These are phyloP conservation scores for Microstegium vimineum DNA, from an alignment of 176 grass and related monocot species.

Conservation along the genomic window DNA sequence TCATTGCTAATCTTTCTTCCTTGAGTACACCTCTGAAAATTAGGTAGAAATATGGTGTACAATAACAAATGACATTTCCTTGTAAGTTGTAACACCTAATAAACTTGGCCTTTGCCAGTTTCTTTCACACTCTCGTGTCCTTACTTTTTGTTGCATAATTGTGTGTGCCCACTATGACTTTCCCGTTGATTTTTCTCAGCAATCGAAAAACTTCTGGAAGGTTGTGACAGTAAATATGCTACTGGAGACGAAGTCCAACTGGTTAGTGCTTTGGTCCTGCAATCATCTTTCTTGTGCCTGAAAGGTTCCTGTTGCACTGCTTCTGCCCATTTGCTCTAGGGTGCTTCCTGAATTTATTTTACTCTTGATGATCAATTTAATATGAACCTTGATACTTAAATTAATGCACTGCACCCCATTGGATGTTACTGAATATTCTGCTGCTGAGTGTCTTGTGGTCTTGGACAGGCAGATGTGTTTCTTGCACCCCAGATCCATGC, in stretches of 20 bases:
- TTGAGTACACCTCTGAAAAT: neutral
- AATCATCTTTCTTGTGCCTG: neutral
- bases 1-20: neutral
- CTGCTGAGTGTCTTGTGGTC: slow-evolving; percentile 3
- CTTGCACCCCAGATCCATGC: slow-evolving; percentile 63
- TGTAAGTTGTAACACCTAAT: neutral
- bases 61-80: neutral
- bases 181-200: slow-evolving; percentile 38
- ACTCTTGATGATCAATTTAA: neutral
- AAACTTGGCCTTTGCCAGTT: neutral
- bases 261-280: slow-evolving; percentile 39
- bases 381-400: neutral
- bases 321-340: neutral
- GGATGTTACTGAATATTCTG: neutral
- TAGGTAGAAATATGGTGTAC: neutral
- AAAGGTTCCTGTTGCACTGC: neutral
- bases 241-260: slow-evolving; percentile 77
- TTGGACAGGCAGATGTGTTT: slow-evolving; percentile 69
- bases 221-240: slow-evolving; percentile 64
- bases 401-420: neutral
- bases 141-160: neutral
- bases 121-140: neutral
- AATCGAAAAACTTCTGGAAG: slow-evolving; percentile 75
- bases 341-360: neutral
- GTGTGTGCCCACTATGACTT: neutral